Conservation (phyloP, 345 rosid species). For the Syzygium oleosum region DNA sequence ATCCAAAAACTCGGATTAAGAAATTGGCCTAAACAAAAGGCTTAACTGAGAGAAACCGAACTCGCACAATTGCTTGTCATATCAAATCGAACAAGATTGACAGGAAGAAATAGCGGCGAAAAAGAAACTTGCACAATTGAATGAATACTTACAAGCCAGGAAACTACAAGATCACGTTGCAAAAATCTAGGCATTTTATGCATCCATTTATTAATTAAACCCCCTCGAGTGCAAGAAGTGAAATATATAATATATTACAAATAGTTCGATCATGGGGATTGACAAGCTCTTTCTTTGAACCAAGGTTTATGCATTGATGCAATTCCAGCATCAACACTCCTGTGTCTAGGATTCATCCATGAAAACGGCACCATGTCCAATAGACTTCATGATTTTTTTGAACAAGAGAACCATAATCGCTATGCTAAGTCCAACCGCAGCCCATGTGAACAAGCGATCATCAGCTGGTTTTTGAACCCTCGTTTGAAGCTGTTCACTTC, state of each 20-base stretch:
- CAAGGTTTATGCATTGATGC: background rate
- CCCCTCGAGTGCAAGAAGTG: background rate
- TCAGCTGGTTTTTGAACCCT: slow-evolving; percentile 62
- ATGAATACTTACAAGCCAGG: background rate
- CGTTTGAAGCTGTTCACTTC: slow-evolving; percentile 14
- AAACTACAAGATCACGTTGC: background rate
- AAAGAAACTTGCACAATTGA: background rate
- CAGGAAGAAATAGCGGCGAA: background rate
- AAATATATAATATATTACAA: background rate
- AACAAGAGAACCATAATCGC: slow-evolving; percentile 81
- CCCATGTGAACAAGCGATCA: slow-evolving; percentile 75
- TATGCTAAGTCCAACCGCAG: slow-evolving; percentile 77
- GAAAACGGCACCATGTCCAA: slow-evolving; percentile 68
- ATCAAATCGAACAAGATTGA: background rate
- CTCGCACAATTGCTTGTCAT: background rate
- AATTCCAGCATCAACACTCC: background rate
- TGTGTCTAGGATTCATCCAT: slow-evolving; percentile 60
- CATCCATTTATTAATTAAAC: background rate
- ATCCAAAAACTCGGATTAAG: background rate
- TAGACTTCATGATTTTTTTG: slow-evolving; percentile 79
- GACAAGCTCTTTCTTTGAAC: background rate
- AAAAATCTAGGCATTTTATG: background rate
- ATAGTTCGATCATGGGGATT: background rate
- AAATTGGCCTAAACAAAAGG: background rate
- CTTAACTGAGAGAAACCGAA: background rate